A percentile compares a stretch with the other conserved stretches of the same genome.
phyloP scores from a whole-genome alignment of 371 early-diverging fungal genomes.

The Batkoa obscura region DNA sequence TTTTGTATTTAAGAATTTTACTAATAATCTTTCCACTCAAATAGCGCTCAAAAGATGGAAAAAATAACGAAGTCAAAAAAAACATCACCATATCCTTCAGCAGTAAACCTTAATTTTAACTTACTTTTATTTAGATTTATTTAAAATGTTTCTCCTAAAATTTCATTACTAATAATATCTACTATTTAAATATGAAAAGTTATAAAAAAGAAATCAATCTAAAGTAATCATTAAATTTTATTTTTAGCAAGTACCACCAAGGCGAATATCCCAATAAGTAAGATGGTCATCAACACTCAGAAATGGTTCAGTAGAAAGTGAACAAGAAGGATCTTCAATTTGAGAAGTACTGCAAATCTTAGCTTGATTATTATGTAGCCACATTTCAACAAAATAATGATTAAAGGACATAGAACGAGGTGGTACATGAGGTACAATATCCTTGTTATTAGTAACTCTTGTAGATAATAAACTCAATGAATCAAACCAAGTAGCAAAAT shows the following conservation, averaged over 20 bases:
- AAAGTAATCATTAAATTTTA: background rate
- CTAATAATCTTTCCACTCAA: no score
- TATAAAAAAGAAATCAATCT: no score
- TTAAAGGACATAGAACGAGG: slow-evolving; percentile 20
- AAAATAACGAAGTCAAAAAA: no score
- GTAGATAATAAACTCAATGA: slow-evolving; percentile 12
- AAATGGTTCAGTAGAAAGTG: background rate
- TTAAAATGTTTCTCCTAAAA: no score
- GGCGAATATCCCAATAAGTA: background rate
- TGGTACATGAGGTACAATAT: slow-evolving; percentile 30
- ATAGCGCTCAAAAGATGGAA: no score
- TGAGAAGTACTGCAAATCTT: background rate
- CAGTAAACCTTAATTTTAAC: no score
- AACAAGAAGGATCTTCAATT: background rate
- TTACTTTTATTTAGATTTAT: no score
- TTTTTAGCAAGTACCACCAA: background rate
- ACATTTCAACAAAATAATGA: slow-evolving; percentile 22
- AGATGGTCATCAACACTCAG: background rate
- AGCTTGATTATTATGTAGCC: slow-evolving; percentile 12
- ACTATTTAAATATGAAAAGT: no score
- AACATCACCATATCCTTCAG: no score
- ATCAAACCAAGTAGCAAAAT: slow-evolving; percentile 19
- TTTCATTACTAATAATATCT: no score
- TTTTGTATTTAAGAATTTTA: no score
- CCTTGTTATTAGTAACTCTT: slow-evolving; percentile 22